phyloP scores from a whole-genome alignment of 2,329 filamentous ascomycete species.

The Seiridium unicorne region DNA sequence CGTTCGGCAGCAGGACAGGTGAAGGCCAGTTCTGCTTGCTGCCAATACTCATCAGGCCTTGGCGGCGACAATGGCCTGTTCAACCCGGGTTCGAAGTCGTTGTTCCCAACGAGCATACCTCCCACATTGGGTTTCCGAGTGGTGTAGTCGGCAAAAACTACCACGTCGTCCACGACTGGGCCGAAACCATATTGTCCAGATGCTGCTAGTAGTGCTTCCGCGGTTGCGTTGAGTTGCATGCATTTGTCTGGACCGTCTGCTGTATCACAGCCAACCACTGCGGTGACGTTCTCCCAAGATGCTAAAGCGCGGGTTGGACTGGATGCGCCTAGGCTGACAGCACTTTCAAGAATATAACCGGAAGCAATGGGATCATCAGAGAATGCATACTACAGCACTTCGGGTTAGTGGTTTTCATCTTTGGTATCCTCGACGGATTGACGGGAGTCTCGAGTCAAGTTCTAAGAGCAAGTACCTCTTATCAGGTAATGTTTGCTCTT shows the following conservation, averaged over 20 bases:
- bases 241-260: background rate
- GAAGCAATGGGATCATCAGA: background rate
- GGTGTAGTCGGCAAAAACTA: background rate
- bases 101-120: background rate
- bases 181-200: constrained; percentile 1
- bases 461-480: no score
- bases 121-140: background rate
- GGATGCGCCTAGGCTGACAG: background rate
- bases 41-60: background rate
- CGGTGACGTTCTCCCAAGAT: background rate
- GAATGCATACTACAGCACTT: background rate
- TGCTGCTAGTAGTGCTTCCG: background rate
- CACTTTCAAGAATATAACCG: constrained; percentile 1
- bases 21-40: constrained; percentile 4
- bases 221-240: background rate
- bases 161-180: background rate
- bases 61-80: background rate
- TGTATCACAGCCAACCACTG: background rate
- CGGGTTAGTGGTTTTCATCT: no score
- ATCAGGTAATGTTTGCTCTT: no score
- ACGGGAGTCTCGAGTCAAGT: no score
- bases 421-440: no score
- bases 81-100: constrained; percentile 3
- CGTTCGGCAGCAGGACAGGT: background rate
- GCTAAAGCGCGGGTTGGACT: background rate